Evolutionary conservation across 345 rosid species (phyloP).

Genomic region (Balakata baccata): DNA sequence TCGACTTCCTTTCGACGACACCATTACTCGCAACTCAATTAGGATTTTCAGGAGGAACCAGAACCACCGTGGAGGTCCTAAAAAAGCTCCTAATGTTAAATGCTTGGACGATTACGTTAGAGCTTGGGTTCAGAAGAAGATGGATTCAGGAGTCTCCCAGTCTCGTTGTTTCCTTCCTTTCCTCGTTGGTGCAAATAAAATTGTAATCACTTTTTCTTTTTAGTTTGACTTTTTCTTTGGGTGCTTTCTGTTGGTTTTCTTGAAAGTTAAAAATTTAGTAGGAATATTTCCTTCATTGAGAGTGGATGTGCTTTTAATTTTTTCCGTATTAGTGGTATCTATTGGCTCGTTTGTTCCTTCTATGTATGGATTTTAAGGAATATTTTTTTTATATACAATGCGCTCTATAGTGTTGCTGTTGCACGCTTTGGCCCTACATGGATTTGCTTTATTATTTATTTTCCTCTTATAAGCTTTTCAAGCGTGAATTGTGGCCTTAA

Average conservation of each 20-base stretch:
- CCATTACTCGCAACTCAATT: conserved; percentile 14
- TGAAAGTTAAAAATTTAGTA: neutral
- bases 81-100: conserved; percentile 27
- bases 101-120: conserved; percentile 40
- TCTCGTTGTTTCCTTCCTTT: conserved; percentile 63
- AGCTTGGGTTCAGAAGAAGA: conserved; percentile 49
- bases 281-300: neutral
- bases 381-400: neutral
- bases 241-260: neutral
- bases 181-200: conserved; percentile 61
- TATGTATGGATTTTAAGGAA: too few relatives aligned
- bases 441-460: too few relatives aligned
- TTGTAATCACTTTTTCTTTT: conserved; percentile 35
- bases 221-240: neutral
- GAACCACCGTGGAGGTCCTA: conserved; percentile 21
- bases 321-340: neutral
- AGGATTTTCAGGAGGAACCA: conserved; percentile 28
- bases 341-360: too few relatives aligned
- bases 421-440: too few relatives aligned
- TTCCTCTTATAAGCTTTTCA: too few relatives aligned
- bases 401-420: neutral
- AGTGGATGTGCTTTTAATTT: neutral
- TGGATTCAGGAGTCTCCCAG: conserved; percentile 42
- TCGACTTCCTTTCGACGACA: conserved; percentile 1
- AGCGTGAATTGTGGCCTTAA: neutral